phyloP scores from a whole-genome alignment of 1,139 yeast genomes.

The Spathaspora sp. region DNA sequence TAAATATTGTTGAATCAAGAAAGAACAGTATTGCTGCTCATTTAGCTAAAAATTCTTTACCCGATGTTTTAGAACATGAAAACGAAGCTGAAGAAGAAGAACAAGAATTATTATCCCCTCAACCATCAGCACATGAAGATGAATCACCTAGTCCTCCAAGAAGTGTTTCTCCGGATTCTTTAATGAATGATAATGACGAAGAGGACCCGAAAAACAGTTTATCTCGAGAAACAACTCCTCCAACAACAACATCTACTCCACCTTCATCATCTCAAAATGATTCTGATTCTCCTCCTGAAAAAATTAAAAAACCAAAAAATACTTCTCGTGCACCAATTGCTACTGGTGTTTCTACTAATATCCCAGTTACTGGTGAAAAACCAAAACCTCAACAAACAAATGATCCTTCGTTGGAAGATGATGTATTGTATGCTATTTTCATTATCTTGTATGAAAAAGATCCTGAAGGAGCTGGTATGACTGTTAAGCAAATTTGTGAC shows the following conservation, averaged over 20 bases:
- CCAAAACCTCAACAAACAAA: conserved; percentile 66
- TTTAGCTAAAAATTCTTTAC: conserved; percentile 6
- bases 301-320: conserved; percentile 35
- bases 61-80: conserved; percentile 6
- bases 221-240: conserved; percentile 36
- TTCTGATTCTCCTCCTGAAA: conserved; percentile 7
- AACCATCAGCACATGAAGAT: conserved; percentile 7
- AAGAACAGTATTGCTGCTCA: conserved; percentile 9
- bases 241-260: conserved; percentile 17
- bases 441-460: conserved; percentile 68
- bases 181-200: conserved; percentile 15
- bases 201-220: background rate
- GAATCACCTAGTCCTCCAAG: conserved; percentile 37
- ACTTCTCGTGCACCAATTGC: conserved; percentile 53
- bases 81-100: conserved; percentile 11
- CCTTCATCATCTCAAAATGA: conserved; percentile 10
- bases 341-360: conserved; percentile 73
- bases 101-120: conserved; percentile 2
- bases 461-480: conserved; percentile 71
- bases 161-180: conserved; percentile 46
- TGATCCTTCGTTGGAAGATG: conserved; percentile 67
- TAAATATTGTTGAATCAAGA: conserved; percentile 19
- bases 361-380: conserved; percentile 79
- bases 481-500: conserved; percentile 82
- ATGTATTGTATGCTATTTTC: conserved; percentile 72